A percentile compares a stretch with the other conserved stretches of the same genome.
Evolutionary conservation across 2,329 filamentous ascomycete genomes (phyloP).

Genomic region (Aspergillus quadricinctus): DNA sequence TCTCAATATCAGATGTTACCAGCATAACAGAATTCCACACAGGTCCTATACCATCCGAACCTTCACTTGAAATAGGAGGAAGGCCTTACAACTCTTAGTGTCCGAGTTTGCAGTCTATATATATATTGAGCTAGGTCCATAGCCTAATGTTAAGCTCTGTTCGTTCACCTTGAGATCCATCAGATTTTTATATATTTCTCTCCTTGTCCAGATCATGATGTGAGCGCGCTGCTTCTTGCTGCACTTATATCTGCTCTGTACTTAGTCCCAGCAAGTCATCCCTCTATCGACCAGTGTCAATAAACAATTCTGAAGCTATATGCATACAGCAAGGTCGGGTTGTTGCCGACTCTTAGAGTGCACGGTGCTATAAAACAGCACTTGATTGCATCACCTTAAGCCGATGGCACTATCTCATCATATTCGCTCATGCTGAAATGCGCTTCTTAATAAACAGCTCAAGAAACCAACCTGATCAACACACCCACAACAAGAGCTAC

Average conservation of each 20-base stretch:
- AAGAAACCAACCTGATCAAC: not conserved
- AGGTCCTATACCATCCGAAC: not conserved
- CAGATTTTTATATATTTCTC: not conserved
- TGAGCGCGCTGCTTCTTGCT: not conserved
- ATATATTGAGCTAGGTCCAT: not conserved
- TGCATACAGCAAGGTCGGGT: too few species aligned
- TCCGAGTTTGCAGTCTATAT: not conserved
- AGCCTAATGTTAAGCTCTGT: not conserved
- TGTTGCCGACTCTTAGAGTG: too few species aligned
- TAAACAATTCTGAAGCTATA: too few species aligned
- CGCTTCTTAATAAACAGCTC: not conserved
- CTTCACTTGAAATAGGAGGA: not conserved
- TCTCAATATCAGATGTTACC: too few species aligned
- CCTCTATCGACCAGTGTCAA: too few species aligned
- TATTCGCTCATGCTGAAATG: not conserved
- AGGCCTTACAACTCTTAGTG: not conserved
- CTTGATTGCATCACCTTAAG: not conserved
- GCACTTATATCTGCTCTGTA: not conserved
- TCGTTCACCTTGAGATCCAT: not conserved
- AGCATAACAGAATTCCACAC: not conserved
- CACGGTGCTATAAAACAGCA: not conserved
- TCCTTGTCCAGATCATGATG: not conserved
- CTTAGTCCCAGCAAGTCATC: too few species aligned
- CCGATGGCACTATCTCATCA: not conserved
- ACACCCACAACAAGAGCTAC: not conserved